A percentile compares a stretch with the other conserved stretches of the same genome.
phyloP scores from a whole-genome alignment of 75 land plant species.

The Pinus taeda region DNA sequence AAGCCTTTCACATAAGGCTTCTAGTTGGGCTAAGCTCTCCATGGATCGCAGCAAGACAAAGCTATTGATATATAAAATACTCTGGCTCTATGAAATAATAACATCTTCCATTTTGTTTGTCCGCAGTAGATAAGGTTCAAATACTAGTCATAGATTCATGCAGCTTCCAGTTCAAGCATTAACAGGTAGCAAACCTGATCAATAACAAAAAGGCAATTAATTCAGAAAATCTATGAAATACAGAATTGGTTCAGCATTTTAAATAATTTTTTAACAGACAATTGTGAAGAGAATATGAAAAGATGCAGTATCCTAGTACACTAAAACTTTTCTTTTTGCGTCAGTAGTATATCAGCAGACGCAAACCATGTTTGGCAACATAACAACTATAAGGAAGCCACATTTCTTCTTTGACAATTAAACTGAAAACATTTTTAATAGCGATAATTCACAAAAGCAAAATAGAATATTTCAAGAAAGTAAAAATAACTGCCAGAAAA shows the following conservation, averaged over 20 bases:
- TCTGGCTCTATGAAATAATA: not conserved
- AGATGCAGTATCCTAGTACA: not conserved
- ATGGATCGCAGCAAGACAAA: conserved; percentile 24
- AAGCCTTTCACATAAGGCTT: conserved; percentile 86
- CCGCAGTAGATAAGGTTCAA: not conserved
- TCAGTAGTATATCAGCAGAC: not conserved
- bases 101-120: not conserved
- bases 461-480: not conserved
- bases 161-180: conserved; percentile 1
- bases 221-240: not conserved
- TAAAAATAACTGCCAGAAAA: not conserved
- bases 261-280: not conserved
- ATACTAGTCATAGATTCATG: not conserved
- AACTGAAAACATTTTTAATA: not conserved
- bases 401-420: conserved; percentile 1
- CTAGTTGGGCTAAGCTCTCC: conserved; percentile 95
- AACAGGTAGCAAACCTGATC: not conserved
- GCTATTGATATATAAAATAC: not conserved
- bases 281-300: not conserved
- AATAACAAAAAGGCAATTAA: not conserved
- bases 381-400: not conserved
- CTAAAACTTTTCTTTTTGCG: not conserved
- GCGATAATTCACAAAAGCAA: not conserved
- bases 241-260: not conserved
- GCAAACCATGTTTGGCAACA: not conserved